Base-by-base conservation (phyloP, 352 stramenopile species). In the Achlya hypogyna region DNA sequence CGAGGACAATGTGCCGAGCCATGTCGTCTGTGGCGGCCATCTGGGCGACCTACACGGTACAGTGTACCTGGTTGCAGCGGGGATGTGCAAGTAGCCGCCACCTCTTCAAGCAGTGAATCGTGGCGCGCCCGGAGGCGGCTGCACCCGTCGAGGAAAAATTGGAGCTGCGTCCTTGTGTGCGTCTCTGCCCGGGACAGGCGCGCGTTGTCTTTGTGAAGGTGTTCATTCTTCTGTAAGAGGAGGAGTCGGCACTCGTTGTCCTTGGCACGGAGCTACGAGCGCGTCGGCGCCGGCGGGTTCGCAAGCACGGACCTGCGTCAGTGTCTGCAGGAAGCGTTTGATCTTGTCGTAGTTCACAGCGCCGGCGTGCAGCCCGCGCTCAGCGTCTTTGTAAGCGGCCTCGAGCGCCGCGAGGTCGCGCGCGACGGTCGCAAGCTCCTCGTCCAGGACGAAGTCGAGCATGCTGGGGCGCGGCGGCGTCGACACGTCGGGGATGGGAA, bases 91-190 rank as follows among this genome's bases (percentile, higher is more conserved):
- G 31, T 80, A 18, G n/a, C n/a, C n/a, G n/a, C n/a, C n/a, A n/a
- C 78, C 31, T 78, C 75, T 14, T 75, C 78, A 4, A 92, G 49
- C 6, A 90, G 56, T 1, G 76, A 75, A 40, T 92, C 83, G 64
- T 90, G 83, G 20, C 81, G 77, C n/a, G 72, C 66, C 2, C 83
- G 69, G 22, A 92, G 51, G 38, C 89, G 87, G 14, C 79, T 81
- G 40, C 89, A 90, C 1, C 83, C 83, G 1, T 88, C 75, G 32
- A 92, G 77, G 47, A 92, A 92, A 72, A 92, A 90, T 29, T 82
- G 80, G 45, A 92, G 77, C 62, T 92, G 83, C 2, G 53, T 70
- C 22, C 78, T 74, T 0, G 80, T 90, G 51, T 89, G 81, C 20
- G 87, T 71, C 62, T 81, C 79, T 60, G 87, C 79, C 0, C 72